Evolutionary conservation across 169 alveolate genomes (phyloP).

Genomic region (Plasmodium blacklocki): DNA sequence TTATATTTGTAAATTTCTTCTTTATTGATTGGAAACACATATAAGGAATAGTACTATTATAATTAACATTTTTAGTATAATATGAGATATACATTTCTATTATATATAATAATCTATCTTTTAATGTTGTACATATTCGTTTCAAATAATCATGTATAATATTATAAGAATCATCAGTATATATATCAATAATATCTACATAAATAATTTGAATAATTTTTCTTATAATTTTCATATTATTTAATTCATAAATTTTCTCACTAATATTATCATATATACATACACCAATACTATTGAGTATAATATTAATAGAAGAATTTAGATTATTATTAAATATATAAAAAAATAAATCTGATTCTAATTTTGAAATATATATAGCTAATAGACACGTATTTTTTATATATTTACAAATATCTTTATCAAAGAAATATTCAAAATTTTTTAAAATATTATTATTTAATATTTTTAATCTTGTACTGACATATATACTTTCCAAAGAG

Average conservation of each 20-base stretch:
- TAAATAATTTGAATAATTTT: conserved; percentile 61
- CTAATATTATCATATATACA: conserved; percentile 34
- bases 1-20: conserved; percentile 49
- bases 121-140: conserved; percentile 29
- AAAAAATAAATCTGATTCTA: conserved; percentile 49
- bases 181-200: conserved; percentile 66
- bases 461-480: conserved; percentile 68
- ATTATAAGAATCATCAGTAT: conserved; percentile 41
- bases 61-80: conserved; percentile 45
- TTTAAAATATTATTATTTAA: conserved; percentile 62
- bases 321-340: conserved; percentile 42
- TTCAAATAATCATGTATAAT: conserved; percentile 56
- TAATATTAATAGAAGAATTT: conserved; percentile 33
- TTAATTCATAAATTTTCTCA: conserved; percentile 44
- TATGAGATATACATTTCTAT: conserved; percentile 72
- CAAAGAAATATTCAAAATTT: conserved; percentile 32
- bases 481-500: conserved; percentile 39
- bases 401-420: conserved; percentile 46
- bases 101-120: conserved; percentile 51
- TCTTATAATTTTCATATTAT: conserved; percentile 65
- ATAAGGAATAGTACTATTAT: conserved; percentile 23
- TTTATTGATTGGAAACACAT: conserved; percentile 65
- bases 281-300: conserved; percentile 54
- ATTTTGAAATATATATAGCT: conserved; percentile 67
- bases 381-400: conserved; percentile 51